These are phyloP conservation scores for Cyclostephanos tholiformis DNA, from an alignment of 108 stramenopile species.

Conservation along the genomic window DNA sequence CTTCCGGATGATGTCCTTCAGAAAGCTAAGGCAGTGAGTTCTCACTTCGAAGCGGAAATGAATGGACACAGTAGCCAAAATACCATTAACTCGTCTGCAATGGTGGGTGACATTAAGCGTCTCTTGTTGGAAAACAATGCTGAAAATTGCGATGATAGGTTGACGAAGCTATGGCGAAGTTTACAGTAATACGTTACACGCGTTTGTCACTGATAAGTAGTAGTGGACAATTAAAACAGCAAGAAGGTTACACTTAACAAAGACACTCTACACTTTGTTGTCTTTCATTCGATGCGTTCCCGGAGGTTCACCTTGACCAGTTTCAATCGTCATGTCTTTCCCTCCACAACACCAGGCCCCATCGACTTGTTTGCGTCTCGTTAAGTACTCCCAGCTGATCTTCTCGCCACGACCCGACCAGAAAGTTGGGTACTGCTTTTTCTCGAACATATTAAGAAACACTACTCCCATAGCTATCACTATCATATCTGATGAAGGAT, in stretches of 20 bases:
- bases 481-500: background rate
- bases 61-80: slow-evolving; percentile 36
- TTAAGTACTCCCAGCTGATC: background rate
- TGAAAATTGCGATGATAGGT: slow-evolving; percentile 11
- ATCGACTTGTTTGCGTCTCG: background rate
- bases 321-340: background rate
- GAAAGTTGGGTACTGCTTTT: background rate
- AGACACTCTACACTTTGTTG: background rate
- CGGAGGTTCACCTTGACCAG: background rate
- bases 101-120: slow-evolving; percentile 6
- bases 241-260: background rate
- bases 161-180: slow-evolving; percentile 27
- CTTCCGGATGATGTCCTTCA: slow-evolving; percentile 93
- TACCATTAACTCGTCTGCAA: slow-evolving; percentile 38
- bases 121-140: slow-evolving; percentile 15
- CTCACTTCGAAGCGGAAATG: slow-evolving; percentile 84
- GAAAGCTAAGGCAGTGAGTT: slow-evolving; percentile 76
- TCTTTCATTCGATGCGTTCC: background rate
- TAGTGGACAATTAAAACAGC: too few species aligned
- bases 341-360: background rate
- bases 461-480: background rate
- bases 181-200: slow-evolving; percentile 21
- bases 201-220: background rate
- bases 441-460: background rate
- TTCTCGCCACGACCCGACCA: background rate